Conservation (phyloP, 2,329 filamentous ascomycete genomes). For the Leptosphaerulina australis region DNA sequence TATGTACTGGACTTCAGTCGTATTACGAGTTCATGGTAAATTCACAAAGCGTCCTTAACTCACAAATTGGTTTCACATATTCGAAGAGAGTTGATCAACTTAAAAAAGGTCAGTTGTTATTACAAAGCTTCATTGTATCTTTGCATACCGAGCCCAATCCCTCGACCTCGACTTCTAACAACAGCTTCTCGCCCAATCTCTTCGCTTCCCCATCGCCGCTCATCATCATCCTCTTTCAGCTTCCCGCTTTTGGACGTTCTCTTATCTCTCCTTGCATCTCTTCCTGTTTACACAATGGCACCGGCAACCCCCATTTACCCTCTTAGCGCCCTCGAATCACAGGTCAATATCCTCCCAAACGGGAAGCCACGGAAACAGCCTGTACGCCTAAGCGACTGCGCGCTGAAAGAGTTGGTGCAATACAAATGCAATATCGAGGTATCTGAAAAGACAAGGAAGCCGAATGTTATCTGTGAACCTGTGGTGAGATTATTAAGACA, state of each 20-base stretch:
- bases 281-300: conserved; percentile 53
- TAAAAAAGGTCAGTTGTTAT: not conserved
- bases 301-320: conserved; percentile 62
- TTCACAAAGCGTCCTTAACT: no score
- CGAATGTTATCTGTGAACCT: conserved; percentile 60
- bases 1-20: not conserved
- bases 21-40: no score
- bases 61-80: conserved; percentile 22
- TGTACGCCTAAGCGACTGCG: conserved; percentile 61
- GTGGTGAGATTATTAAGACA: conserved; percentile 63
- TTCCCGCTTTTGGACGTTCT: conserved; percentile 7
- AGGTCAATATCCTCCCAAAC: conserved; percentile 58
- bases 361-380: conserved; percentile 61
- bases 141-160: conserved; percentile 38
- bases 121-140: not conserved
- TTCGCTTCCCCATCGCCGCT: conserved; percentile 43
- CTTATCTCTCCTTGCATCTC: conserved; percentile 2
- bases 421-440: conserved; percentile 64
- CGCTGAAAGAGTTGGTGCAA: conserved; percentile 65
- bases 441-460: conserved; percentile 44
- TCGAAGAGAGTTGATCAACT: conserved; percentile 52
- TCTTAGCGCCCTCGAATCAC: conserved; percentile 57
- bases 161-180: conserved; percentile 48
- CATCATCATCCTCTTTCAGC: conserved; percentile 20
- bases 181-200: conserved; percentile 60